Percentiles rank a stretch among this genome's conserved stretches.
These are phyloP conservation scores for Tulasnella sp. DNA, from an alignment of 768 basidiomycete species.

Conservation along the genomic window DNA sequence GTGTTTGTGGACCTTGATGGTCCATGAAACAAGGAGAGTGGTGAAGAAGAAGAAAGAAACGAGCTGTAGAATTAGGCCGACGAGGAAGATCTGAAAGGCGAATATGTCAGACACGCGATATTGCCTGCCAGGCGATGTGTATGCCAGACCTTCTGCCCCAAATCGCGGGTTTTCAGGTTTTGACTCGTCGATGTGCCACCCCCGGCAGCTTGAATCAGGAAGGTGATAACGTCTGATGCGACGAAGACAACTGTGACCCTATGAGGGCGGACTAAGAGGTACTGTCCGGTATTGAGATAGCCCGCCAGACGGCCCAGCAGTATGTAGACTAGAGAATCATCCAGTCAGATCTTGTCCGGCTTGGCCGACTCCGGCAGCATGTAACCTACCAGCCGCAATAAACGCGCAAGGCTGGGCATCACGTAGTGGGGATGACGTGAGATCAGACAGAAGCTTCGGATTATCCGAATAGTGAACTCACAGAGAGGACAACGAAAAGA, in stretches of 20 bases:
- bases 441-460: neutral
- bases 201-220: constrained; percentile 65
- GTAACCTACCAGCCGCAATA: constrained; percentile 50
- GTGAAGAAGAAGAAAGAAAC: constrained; percentile 46
- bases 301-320: constrained; percentile 64
- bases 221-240: constrained; percentile 64
- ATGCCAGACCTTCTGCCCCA: constrained; percentile 46
- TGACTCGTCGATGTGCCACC: constrained; percentile 54
- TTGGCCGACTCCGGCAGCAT: constrained; percentile 37
- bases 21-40: constrained; percentile 27
- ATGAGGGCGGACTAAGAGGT: constrained; percentile 55
- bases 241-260: constrained; percentile 63
- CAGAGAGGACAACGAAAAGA: constrained; percentile 63
- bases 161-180: constrained; percentile 40
- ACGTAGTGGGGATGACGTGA: neutral
- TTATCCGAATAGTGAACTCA: constrained; percentile 40
- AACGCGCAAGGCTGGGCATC: constrained; percentile 67
- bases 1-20: constrained; percentile 45
- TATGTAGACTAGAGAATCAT: constrained; percentile 55
- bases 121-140: neutral
- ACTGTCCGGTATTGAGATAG: constrained; percentile 52
- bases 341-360: neutral
- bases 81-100: constrained; percentile 55
- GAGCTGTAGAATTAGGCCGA: constrained; percentile 60
- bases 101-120: neutral